Evolutionary conservation across 495 filamentous ascomycete genomes (phyloP), one percentile per base, ranked within the genome.

Genomic region (Acidiella bohemica): DNA sequence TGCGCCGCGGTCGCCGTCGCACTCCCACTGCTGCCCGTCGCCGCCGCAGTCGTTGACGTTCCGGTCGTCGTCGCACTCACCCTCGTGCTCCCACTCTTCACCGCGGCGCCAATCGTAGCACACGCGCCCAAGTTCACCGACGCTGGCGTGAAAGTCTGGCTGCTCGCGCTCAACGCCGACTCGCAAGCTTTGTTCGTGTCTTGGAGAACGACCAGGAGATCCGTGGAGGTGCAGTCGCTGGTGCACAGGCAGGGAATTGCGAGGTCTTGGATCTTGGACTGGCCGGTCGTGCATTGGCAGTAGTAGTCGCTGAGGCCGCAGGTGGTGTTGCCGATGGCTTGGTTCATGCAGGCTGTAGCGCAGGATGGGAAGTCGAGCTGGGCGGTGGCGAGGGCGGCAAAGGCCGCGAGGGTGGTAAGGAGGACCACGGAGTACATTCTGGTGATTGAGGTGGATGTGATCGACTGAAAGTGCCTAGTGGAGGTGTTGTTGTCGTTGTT

Each of bases 241-340:
- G 24, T 10, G 27, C 48, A 45, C 5, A 61, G 31, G 34, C 58
- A 61, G 2, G 36, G 39, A 7, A 53, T 44, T 12, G 46, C 46
- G 16, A 12, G 8, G 1, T 32, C 22, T 6, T 44, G 40, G 49
- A 61, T 59, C 20, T 24, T 43, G 13, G 42, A 36, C 21, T 23
- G n/a, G 25, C 51, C 51, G 1, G 50, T 56, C 16, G 54, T 56
- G 55, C 58, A 61, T 36, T 58, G 54, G 54, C 58, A 61, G 5
- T 39, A 30, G 26, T 30, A 43, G 38, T 61, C 56, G 10, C 42
- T 48, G 26, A 45, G 14, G 14, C 11, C 11, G 49, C 58, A 61
- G 18, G 41, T 44, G 20, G 52, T 28, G 7, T 39, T 39, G 21
- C 32, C 19, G 48, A 58, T 44, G 39, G 56, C 58, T 35, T 40